A percentile compares a stretch with the other conserved stretches of the same genome.
phyloP scores from a whole-genome alignment of 345 rosid species.

The Populus deltoides region DNA sequence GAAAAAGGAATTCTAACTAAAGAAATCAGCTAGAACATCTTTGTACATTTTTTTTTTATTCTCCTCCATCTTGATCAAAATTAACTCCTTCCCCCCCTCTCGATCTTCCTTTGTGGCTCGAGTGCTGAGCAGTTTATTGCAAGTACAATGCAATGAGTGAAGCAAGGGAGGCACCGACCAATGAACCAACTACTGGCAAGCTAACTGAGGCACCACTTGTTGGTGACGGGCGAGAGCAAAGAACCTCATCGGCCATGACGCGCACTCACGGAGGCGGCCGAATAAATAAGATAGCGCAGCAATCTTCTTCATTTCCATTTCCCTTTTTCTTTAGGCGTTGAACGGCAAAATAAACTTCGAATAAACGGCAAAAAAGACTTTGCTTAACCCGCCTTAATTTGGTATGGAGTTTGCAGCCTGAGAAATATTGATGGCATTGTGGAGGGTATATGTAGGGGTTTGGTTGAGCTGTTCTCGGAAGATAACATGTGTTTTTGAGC shows the following conservation, averaged over 20 bases:
- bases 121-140: constrained; percentile 2
- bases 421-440: background rate
- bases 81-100: background rate
- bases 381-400: constrained; percentile 17
- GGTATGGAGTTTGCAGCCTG: constrained; percentile 15
- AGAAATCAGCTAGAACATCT: constrained; percentile 1
- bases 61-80: background rate
- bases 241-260: constrained; percentile 46
- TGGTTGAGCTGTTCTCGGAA: background rate
- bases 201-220: constrained; percentile 22
- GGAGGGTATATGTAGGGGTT: background rate
- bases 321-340: background rate
- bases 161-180: constrained; percentile 38
- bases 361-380: background rate
- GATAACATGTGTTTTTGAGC: background rate
- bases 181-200: constrained; percentile 31
- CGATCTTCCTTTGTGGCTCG: background rate
- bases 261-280: constrained; percentile 50
- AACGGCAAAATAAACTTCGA: constrained; percentile 3
- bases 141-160: constrained; percentile 32
- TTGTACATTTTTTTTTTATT: background rate
- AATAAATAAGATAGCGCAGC: constrained; percentile 48
- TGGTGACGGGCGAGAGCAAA: constrained; percentile 29
- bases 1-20: background rate
- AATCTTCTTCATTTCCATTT: constrained; percentile 63